These are phyloP conservation scores for Anisogramma anomala DNA, from an alignment of 2,329 filamentous ascomycete genomes.

Conservation along the genomic window DNA sequence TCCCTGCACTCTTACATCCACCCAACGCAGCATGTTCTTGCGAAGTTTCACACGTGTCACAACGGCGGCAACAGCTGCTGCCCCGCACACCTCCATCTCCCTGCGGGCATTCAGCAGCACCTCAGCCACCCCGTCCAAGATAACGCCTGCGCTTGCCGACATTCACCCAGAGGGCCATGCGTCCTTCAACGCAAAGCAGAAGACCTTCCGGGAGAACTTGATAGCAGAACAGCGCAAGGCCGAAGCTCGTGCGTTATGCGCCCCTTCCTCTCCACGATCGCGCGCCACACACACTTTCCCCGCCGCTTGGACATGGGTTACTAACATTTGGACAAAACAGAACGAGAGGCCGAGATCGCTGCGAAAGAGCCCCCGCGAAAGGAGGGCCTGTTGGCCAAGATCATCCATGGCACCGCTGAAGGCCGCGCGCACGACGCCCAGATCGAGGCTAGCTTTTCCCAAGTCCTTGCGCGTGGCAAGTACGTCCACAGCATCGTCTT, in stretches of 20 bases:
- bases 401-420: constrained; percentile 96
- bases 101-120: constrained; percentile 45
- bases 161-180: constrained; percentile 61
- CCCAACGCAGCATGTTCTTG: constrained; percentile 36
- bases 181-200: constrained; percentile 72
- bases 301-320: not conserved
- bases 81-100: constrained; percentile 33
- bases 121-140: constrained; percentile 30
- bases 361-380: constrained; percentile 51
- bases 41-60: constrained; percentile 38
- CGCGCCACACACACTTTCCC: not conserved
- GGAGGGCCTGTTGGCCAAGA: constrained; percentile 62
- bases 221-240: constrained; percentile 66
- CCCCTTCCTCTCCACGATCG: constrained; percentile 20
- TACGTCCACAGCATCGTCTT: constrained; percentile 98
- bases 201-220: constrained; percentile 74
- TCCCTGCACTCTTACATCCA: constrained; percentile 1
- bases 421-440: constrained; percentile 88
- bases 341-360: constrained; percentile 47
- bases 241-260: constrained; percentile 64
- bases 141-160: constrained; percentile 72
- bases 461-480: constrained; percentile 88
- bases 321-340: constrained; percentile 22
- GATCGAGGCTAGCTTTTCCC: constrained; percentile 88
- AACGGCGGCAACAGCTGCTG: constrained; percentile 23